phyloP scores from a whole-genome alignment of 2,329 filamentous ascomycete genomes.

The Thermothelomyces thermophilus region DNA sequence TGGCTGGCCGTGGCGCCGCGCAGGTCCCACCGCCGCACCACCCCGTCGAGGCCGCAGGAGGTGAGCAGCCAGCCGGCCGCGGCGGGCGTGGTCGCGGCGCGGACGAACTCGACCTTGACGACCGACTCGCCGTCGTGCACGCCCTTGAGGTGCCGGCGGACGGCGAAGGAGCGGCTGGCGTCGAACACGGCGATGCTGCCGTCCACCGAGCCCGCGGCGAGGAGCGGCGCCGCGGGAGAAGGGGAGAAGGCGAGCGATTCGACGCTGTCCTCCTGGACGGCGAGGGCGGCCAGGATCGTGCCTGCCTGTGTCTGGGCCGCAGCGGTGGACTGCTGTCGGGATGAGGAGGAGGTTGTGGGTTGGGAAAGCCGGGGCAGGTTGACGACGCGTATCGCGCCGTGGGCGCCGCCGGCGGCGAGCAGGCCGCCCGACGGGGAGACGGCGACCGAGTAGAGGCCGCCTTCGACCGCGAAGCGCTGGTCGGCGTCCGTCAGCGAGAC shows the following conservation, averaged over 20 bases:
- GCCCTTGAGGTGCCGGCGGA: constrained; percentile 72
- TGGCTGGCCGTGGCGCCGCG: constrained; percentile 42
- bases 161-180: constrained; percentile 74
- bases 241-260: constrained; percentile 67
- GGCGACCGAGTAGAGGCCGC: constrained; percentile 82
- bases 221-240: constrained; percentile 35
- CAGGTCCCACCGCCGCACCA: constrained; percentile 80
- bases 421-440: constrained; percentile 74
- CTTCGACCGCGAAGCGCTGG: constrained; percentile 86
- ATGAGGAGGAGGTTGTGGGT: constrained; percentile 12
- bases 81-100: constrained; percentile 30
- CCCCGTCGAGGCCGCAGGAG: constrained; percentile 85
- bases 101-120: constrained; percentile 85
- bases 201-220: constrained; percentile 63
- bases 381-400: constrained; percentile 77
- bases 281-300: constrained; percentile 71
- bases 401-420: constrained; percentile 80
- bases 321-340: constrained; percentile 13
- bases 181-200: constrained; percentile 83
- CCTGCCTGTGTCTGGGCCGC: constrained; percentile 30
- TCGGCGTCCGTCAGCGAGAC: constrained; percentile 73
- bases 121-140: constrained; percentile 86
- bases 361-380: constrained; percentile 62
- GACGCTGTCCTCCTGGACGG: constrained; percentile 68
- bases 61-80: constrained; percentile 65